These are phyloP conservation scores for Neurospora sp. DNA, from an alignment of 495 filamentous ascomycete species.

Conservation along the genomic window DNA sequence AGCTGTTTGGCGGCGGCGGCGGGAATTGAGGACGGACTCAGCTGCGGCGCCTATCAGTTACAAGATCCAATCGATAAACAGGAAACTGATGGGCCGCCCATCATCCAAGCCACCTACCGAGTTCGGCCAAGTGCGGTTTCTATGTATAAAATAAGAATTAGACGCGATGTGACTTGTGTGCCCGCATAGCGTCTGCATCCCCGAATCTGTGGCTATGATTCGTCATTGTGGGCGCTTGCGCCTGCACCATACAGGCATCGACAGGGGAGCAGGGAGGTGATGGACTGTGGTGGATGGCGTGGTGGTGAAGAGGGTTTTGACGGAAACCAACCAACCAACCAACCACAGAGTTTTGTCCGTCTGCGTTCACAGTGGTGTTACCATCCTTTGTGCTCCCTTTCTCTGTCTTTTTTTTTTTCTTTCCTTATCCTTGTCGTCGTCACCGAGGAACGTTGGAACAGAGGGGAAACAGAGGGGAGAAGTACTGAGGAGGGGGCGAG, in stretches of 20 bases:
- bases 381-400: not conserved
- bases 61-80: not conserved
- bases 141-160: slow-evolving; percentile 9
- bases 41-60: not conserved
- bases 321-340: not conserved
- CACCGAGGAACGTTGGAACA: not conserved
- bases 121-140: not conserved
- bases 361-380: not conserved
- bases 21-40: not conserved
- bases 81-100: not conserved
- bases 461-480: not conserved
- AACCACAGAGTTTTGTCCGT: not conserved
- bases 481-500: not conserved
- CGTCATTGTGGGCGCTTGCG: slow-evolving; percentile 23
- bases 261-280: not conserved
- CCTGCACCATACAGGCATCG: slow-evolving; percentile 17
- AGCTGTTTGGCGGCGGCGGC: not conserved
- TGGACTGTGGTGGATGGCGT: not conserved
- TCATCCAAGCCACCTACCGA: not conserved
- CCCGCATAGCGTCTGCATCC: slow-evolving; percentile 12
- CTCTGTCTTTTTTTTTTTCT: not conserved
- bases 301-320: not conserved
- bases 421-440: not conserved
- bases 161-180: slow-evolving; percentile 25
- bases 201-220: slow-evolving; percentile 4